Evolutionary conservation across 2,329 filamentous ascomycete species (phyloP), one percentile per base, ranked within the genome.

Genomic region (Aspergillus chevalieri): DNA sequence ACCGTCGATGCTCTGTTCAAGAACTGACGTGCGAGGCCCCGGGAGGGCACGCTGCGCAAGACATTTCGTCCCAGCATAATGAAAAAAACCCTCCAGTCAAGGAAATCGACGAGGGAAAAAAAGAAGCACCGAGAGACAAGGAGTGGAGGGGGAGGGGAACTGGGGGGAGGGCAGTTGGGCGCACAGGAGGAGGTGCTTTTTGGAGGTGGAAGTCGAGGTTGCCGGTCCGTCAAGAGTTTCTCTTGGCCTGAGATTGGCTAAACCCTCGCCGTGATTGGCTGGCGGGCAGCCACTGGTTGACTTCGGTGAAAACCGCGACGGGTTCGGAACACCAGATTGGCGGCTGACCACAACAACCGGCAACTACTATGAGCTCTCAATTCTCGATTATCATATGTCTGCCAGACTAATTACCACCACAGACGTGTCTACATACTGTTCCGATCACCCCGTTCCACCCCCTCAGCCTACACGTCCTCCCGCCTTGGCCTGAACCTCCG

Each of bases 31-130:
- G 85, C 82, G 74, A 84, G 80, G 79, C 85, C 86, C 79, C 90
- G 81, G 69, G 86, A 81, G 83, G 90, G 90, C 83, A 87, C 82
- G 74, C 87, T 84, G 80, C 89, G 89, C 81, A 94, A 78, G 78
- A 84, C 84, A 77, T 90, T 89, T 82, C 90, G 87, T 78, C 89
- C 87, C 82, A 96, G 85, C 92, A 97, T 96, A 72, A 74, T 86
- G 80, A 58, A 61, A 49, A 61, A 50, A 44, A 65, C 65, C 68
- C 67, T 68, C 66, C 66, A 60, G 65, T 61, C 59, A 54, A 65
- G 55, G 55, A 48, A 53, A 53, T 52, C 55, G 50, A 56, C 50
- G 54, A 54, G 58, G 54, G 56, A 58, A 58, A 59, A 50, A 61
- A 59, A 57, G 57, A 60, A 63, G 58, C 55, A 60, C 58, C 58